A percentile compares a stretch with the other conserved stretches of the same genome.
phyloP scores from a whole-genome alignment of 2,329 filamentous ascomycete genomes.

The Cladosporium sp. region DNA sequence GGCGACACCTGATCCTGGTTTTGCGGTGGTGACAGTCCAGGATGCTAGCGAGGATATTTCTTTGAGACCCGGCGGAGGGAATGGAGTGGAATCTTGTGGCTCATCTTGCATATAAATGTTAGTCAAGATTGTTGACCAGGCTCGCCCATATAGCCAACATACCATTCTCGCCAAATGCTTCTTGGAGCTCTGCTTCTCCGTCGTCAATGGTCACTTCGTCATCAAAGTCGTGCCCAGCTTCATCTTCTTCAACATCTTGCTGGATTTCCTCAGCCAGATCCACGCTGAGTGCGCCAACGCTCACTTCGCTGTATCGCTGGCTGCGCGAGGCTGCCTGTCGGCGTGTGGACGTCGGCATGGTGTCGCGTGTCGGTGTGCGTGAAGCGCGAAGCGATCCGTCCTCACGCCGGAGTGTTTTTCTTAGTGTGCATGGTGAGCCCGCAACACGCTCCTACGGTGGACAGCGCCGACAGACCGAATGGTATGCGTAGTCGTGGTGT shows the following conservation, averaged over 20 bases:
- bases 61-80: conserved; percentile 54
- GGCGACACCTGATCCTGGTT: conserved; percentile 73
- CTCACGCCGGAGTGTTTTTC: not conserved
- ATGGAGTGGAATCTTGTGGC: not conserved
- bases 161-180: conserved; percentile 5
- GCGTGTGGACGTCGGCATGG: conserved; percentile 17
- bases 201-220: conserved; percentile 52
- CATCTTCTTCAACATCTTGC: conserved; percentile 23
- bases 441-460: not conserved
- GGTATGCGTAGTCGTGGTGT: too few species aligned
- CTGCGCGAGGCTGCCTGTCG: conserved; percentile 13
- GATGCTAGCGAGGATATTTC: conserved; percentile 81
- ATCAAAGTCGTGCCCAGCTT: conserved; percentile 22
- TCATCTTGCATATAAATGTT: conserved; percentile 13
- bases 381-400: not conserved
- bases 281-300: conserved; percentile 14
- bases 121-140: not conserved
- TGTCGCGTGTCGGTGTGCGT: not conserved
- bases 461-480: too few species aligned
- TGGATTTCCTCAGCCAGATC: conserved; percentile 13
- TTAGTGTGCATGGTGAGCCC: not conserved
- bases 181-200: conserved; percentile 52
- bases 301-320: conserved; percentile 13
- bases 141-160: not conserved
- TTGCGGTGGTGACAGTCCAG: conserved; percentile 77